phyloP scores from a whole-genome alignment of 2,329 filamentous ascomycete genomes.

The Pseudocercospora macadamiae region DNA sequence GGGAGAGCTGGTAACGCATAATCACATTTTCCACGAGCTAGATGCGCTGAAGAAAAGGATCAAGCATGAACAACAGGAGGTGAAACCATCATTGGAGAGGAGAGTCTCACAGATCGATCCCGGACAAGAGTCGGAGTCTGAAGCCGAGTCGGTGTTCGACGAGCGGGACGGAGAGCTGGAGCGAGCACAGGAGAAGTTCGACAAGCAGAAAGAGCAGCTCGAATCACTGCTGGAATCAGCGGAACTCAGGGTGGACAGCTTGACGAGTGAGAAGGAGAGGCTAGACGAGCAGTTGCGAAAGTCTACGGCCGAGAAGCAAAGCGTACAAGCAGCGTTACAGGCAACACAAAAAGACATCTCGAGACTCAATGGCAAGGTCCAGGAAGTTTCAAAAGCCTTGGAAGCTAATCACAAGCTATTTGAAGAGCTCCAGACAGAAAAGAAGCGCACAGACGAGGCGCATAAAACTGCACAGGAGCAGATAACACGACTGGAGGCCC shows the following conservation, averaged over 20 bases:
- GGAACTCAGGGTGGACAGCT: slow-evolving; percentile 38
- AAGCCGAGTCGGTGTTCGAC: slow-evolving; percentile 34
- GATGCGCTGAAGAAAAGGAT: slow-evolving; percentile 37
- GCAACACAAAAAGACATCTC: slow-evolving; percentile 12
- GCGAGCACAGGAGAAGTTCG: slow-evolving; percentile 31
- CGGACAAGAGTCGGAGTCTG: slow-evolving; percentile 31
- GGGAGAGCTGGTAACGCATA: slow-evolving; percentile 18
- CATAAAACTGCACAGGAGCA: slow-evolving; percentile 18
- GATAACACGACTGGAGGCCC: slow-evolving; percentile 9
- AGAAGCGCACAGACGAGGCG: slow-evolving; percentile 10
- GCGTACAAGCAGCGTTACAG: slow-evolving; percentile 19
- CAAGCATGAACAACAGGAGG: slow-evolving; percentile 27
- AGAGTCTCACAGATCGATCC: slow-evolving; percentile 24
- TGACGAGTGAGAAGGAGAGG: slow-evolving; percentile 37
- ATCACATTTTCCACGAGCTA: slow-evolving; percentile 33
- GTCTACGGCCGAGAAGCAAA: slow-evolving; percentile 22
- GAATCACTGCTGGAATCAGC: slow-evolving; percentile 39
- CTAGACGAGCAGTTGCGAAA: slow-evolving; percentile 18
- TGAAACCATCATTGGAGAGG: slow-evolving; percentile 11
- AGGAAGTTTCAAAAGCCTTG: slow-evolving; percentile 21
- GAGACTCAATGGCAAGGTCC: slow-evolving; percentile 16
- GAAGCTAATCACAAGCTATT: slow-evolving; percentile 16
- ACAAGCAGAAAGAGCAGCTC: slow-evolving; percentile 29
- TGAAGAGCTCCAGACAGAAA: slow-evolving; percentile 18
- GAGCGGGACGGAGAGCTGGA: slow-evolving; percentile 38